Evolutionary conservation across 1,139 yeast genomes (phyloP).

Genomic region (Petasospora fabianii): DNA sequence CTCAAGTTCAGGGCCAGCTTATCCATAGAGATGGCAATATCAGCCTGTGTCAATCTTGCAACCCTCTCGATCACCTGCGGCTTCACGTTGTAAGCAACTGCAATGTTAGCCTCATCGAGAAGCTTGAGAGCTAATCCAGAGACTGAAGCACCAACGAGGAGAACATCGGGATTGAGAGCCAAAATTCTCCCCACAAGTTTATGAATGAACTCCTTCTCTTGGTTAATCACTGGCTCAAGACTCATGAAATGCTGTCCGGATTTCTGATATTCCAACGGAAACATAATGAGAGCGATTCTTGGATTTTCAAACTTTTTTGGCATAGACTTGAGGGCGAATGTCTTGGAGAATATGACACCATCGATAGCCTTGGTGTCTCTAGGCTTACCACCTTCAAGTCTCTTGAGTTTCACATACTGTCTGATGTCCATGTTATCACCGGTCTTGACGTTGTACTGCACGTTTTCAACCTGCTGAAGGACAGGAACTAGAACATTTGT

Average conservation of each 20-base stretch:
- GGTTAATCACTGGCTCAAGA: conserved; percentile 79
- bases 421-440: conserved; percentile 82
- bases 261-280: conserved; percentile 83
- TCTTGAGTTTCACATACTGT: conserved; percentile 82
- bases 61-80: conserved; percentile 80
- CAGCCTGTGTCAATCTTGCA: conserved; percentile 78
- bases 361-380: conserved; percentile 60
- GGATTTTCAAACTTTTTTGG: conserved; percentile 61
- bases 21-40: conserved; percentile 67
- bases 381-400: conserved; percentile 71
- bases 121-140: conserved; percentile 78
- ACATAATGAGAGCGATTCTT: conserved; percentile 75
- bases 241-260: conserved; percentile 72
- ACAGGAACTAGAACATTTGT: conserved; percentile 42
- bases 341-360: conserved; percentile 84
- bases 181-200: conserved; percentile 78
- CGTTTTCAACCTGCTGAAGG: conserved; percentile 41
- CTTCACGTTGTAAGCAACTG: conserved; percentile 77
- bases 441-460: conserved; percentile 51
- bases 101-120: conserved; percentile 69
- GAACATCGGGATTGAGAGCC: conserved; percentile 73
- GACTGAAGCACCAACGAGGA: conserved; percentile 76
- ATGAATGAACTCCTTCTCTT: conserved; percentile 79
- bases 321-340: conserved; percentile 82
- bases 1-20: conserved; percentile 54